Evolutionary conservation across 345 rosid genomes (phyloP), one percentile per base, ranked within the genome.

Genomic region (Jatropha curcas): DNA sequence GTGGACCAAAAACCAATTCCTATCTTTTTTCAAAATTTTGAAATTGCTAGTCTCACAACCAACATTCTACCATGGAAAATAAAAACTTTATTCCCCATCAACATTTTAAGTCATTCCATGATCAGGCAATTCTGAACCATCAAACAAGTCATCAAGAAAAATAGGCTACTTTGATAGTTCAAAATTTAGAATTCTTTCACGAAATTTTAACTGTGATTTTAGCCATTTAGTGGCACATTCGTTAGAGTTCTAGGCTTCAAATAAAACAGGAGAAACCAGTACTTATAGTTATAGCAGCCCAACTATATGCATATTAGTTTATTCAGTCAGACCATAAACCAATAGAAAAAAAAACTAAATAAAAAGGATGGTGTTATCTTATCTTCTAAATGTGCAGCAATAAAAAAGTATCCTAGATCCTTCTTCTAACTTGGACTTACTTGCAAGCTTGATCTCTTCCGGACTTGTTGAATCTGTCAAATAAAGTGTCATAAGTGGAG

Each of bases 401-500:
- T 48, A 17, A 64, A 22, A 30, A 48, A 46, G 20, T 46, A n/a
- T 56, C 24, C 33, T 31, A 66, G 27, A 30, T n/a, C 65, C 50
- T 39, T 20, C 58, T 46, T n/a, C 20, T 10, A 34, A 70, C 8
- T 33, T 75, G 30, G 60, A 79, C 89, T 65, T 82, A 92, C 99
- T 82, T 30, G 99, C 99, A 50, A 87, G 90, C 85, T 89, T 91
- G 80, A 95, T 95, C 87, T 92, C 99, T 60, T 87, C 71, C 5
- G 93, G 92, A 56, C 83, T 89, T 13, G 94, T 92, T n/a, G 75
- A 83, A 77, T 95, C 99, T 0, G 97, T 95, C 87, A 95, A 84
- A 76, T 95, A 95, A 48, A 95, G 94, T 11, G 98, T 92, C 98
- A 91, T 95, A 27, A 95, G 89, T 1, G 99, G 99, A 81, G 78